These are phyloP conservation scores for Tolypocladium capitatum DNA, from an alignment of 2,329 filamentous ascomycete genomes.

Conservation along the genomic window DNA sequence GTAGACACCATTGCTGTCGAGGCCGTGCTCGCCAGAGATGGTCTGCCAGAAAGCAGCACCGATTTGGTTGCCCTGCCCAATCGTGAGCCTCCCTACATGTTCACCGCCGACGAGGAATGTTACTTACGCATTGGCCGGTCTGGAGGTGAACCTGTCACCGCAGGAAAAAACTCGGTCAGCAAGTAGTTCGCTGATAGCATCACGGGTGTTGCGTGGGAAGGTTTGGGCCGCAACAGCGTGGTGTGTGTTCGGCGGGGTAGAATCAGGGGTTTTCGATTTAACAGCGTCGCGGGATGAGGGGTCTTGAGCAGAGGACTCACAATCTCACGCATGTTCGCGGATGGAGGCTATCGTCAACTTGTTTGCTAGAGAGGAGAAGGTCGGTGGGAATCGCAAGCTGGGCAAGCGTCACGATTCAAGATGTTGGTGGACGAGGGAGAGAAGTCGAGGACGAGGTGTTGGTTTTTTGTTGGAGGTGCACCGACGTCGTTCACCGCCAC, in stretches of 20 bases:
- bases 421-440: conserved; percentile 14
- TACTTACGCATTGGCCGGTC: conserved; percentile 94
- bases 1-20: conserved; percentile 97
- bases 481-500: conserved; percentile 15
- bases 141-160: conserved; percentile 90
- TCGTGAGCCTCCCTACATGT: conserved; percentile 20
- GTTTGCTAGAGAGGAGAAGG: conserved; percentile 7
- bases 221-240: conserved; percentile 2
- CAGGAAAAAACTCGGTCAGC: conserved; percentile 40
- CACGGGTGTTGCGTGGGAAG: not conserved
- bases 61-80: conserved; percentile 91
- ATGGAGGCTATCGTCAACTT: conserved; percentile 12
- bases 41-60: conserved; percentile 99
- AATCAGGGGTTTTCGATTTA: conserved; percentile 22
- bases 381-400: conserved; percentile 17
- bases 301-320: conserved; percentile 31
- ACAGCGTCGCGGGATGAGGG: conserved; percentile 24
- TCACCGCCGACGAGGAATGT: not conserved
- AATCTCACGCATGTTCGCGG: conserved; percentile 53
- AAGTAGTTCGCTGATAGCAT: conserved; percentile 5
- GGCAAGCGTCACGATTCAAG: conserved; percentile 20
- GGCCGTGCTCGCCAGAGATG: conserved; percentile 85
- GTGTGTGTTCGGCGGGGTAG: conserved; percentile 19
- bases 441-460: conserved; percentile 9
- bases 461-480: conserved; percentile 14